Evolutionary conservation across 2,329 filamentous ascomycete species (phyloP).

Genomic region (Aspergillus pseudotamarii): DNA sequence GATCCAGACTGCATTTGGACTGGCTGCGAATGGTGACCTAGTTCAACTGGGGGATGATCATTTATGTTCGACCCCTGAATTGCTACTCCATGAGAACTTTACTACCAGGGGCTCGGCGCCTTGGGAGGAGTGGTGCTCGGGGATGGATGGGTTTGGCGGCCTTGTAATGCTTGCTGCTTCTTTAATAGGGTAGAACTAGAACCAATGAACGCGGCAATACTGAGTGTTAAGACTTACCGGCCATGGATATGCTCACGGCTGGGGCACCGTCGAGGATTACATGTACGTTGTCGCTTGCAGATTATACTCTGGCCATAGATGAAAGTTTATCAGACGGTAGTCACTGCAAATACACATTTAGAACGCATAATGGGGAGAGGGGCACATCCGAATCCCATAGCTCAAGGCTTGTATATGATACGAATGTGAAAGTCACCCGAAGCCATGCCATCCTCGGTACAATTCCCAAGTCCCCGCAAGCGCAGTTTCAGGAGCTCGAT

Average conservation of each 20-base stretch:
- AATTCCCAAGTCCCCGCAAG: not conserved
- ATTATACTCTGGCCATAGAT: not conserved
- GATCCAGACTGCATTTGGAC: not conserved
- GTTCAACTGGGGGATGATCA: not conserved
- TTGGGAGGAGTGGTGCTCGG: conserved; percentile 52
- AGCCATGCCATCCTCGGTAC: not conserved
- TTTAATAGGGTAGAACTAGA: conserved; percentile 9
- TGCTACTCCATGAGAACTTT: no score
- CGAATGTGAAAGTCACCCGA: not conserved
- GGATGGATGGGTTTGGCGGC: conserved; percentile 50
- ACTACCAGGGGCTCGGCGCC: conserved; percentile 8
- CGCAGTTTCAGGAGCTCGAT: not conserved
- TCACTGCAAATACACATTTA: not conserved
- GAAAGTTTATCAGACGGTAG: not conserved
- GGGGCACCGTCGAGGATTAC: not conserved
- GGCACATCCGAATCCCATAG: not conserved
- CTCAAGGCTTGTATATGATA: not conserved
- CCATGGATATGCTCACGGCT: not conserved
- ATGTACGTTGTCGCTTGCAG: not conserved
- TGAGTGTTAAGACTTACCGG: not conserved
- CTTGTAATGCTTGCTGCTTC: conserved; percentile 52
- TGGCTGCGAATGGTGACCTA: not conserved
- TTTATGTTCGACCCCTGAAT: conserved; percentile 2
- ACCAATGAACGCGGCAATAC: no score
- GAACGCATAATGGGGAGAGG: not conserved